These are phyloP conservation scores for Trametes cinnabarina DNA, from an alignment of 768 basidiomycete genomes.

Conservation along the genomic window DNA sequence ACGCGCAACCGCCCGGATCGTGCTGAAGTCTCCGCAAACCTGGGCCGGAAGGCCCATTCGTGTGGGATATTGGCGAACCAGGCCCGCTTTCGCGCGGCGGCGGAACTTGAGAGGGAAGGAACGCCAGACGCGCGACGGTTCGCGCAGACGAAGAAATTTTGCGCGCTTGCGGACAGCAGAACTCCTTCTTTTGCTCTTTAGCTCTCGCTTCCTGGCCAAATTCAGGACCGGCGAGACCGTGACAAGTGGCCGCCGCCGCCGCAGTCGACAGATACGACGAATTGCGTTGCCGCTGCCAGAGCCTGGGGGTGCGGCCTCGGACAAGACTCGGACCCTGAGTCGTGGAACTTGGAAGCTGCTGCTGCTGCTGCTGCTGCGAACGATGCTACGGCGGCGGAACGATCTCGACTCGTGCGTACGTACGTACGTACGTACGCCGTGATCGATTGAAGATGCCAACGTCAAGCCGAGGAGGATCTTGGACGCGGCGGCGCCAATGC, in stretches of 20 bases:
- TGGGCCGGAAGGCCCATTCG: neutral
- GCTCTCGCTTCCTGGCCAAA: neutral
- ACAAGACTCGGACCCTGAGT: conserved; percentile 14
- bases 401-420: conserved; percentile 5
- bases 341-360: neutral
- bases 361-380: neutral
- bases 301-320: neutral
- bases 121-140: too few species aligned
- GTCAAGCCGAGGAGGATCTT: neutral
- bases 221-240: neutral
- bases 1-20: neutral
- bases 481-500: neutral
- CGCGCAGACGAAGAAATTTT: too few species aligned
- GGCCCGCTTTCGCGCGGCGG: neutral
- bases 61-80: neutral
- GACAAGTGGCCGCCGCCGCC: too few species aligned
- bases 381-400: neutral
- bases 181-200: neutral
- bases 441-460: neutral
- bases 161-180: too few species aligned
- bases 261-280: neutral
- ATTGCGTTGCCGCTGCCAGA: neutral
- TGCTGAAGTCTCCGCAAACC: conserved; percentile 8
- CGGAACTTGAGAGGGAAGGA: neutral
- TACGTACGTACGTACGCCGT: neutral